Evolutionary conservation across 2,329 filamentous ascomycete species (phyloP), one percentile per base, ranked within the genome.

Genomic region (Penicillium verrucosum): DNA sequence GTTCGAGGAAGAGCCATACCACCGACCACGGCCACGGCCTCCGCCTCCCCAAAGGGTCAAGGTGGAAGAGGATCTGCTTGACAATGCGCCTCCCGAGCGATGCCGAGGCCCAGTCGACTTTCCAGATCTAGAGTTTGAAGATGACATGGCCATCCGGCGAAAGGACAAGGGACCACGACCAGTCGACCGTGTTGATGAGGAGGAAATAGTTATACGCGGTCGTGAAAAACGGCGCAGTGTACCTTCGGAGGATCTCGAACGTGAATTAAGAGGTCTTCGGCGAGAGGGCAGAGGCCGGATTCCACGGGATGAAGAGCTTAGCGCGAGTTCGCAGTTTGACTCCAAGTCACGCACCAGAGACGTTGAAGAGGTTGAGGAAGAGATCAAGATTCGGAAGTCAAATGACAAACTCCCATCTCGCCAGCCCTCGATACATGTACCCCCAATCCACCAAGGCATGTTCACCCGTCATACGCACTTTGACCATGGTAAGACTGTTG

Each of bases 381-480:
- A 51, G 12, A 53, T 48, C 45, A 46, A 48, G 29, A 43, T 44
- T 27, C 44, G 54, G 70, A 74, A 42, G 71, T 41, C 37, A 25
- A 37, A 47, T 53, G 43, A 36, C 32, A 58, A 47, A 49, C 21
- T 42, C 10, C 23, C 54, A 7, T 81, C 81, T 11, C 79, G 78
- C 16, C 72, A 80, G 21, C 79, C 81, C 43, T 85, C 89, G 43
- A 87, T 94, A 66, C 83, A 85, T 41, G 86, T 87, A 21, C 91
- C 91, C 34, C 89, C 88, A 0, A 90, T 96, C 65, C 89, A 93
- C 74, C 86, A 93, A 68, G 90, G 96, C 70, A 86, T 96, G 57
- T 92, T 95, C 63, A 95, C 90, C 0, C 90, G 94, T 75, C 93
- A 94, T 71, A 84, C 87, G 56, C 89, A 93, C 69, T 88, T 95